Evolutionary conservation across 1,139 yeast species (phyloP).

Genomic region (Schwanniomyces etchellsii): DNA sequence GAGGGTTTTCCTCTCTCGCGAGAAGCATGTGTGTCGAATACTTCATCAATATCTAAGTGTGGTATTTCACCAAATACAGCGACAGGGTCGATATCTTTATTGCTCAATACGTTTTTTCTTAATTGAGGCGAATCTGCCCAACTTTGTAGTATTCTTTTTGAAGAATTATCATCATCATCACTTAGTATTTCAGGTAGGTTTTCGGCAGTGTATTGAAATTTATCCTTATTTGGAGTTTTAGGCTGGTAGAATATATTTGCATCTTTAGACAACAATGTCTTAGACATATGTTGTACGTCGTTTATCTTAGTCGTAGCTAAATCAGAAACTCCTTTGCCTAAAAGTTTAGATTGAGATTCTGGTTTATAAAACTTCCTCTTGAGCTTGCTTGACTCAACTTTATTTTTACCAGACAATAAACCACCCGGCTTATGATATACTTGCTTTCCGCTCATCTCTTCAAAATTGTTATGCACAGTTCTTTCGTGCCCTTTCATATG

Average conservation of each 20-base stretch:
- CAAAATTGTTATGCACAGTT: background rate
- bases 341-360: conserved; percentile 7
- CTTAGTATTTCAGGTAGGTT: conserved; percentile 44
- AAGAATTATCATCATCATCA: conserved; percentile 52
- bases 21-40: conserved; percentile 39
- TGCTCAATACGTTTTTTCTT: conserved; percentile 46
- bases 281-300: conserved; percentile 2
- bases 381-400: background rate
- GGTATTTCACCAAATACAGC: conserved; percentile 75
- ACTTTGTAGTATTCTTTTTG: conserved; percentile 40
- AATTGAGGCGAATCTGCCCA: conserved; percentile 76
- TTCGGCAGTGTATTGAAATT: conserved; percentile 10
- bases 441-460: background rate
- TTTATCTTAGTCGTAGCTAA: conserved; percentile 4
- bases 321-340: background rate
- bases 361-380: conserved; percentile 1
- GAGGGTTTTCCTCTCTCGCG: background rate
- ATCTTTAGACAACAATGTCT: conserved; percentile 3
- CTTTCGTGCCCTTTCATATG: background rate
- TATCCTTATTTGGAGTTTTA: conserved; percentile 7
- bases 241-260: conserved; percentile 1
- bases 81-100: conserved; percentile 63
- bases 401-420: background rate
- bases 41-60: conserved; percentile 60
- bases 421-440: background rate